Evolutionary conservation across 805 yeast genomes (phyloP).

Genomic region (Huiozyma naganishii): DNA sequence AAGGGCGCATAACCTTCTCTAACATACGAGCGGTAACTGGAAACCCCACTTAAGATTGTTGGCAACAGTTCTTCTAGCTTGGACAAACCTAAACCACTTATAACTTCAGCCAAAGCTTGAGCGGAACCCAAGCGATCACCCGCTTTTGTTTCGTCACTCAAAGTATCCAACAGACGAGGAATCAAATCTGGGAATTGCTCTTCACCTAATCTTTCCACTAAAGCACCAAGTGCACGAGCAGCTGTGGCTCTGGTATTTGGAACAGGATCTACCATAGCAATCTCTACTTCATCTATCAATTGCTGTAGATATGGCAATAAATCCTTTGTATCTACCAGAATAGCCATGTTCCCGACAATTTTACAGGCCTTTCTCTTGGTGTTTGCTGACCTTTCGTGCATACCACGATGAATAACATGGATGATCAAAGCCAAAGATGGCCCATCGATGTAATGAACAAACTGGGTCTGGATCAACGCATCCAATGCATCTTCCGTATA

Average conservation of each 20-base stretch:
- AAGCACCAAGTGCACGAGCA: conserved; percentile 90
- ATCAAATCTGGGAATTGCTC: conserved; percentile 88
- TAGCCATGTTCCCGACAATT: conserved; percentile 97
- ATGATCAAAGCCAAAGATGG: conserved; percentile 93
- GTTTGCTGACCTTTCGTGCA: conserved; percentile 87
- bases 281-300: conserved; percentile 72
- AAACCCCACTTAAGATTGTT: conserved; percentile 58
- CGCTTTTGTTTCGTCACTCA: conserved; percentile 64
- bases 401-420: conserved; percentile 91
- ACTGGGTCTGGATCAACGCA: conserved; percentile 77
- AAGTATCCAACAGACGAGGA: conserved; percentile 62
- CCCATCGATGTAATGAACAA: conserved; percentile 95
- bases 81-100: conserved; percentile 79
- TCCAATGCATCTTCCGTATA: conserved; percentile 83
- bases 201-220: conserved; percentile 94
- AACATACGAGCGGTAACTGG: conserved; percentile 52
- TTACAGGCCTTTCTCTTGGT: conserved; percentile 92
- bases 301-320: conserved; percentile 71
- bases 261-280: conserved; percentile 97
- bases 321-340: conserved; percentile 82
- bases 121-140: conserved; percentile 97
- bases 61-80: conserved; percentile 89
- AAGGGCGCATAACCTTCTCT: conserved; percentile 92
- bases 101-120: conserved; percentile 89
- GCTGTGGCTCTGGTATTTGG: conserved; percentile 96